Evolutionary conservation across 305 asterid genomes (phyloP).

Genomic region (Fraxinus latifolia): DNA sequence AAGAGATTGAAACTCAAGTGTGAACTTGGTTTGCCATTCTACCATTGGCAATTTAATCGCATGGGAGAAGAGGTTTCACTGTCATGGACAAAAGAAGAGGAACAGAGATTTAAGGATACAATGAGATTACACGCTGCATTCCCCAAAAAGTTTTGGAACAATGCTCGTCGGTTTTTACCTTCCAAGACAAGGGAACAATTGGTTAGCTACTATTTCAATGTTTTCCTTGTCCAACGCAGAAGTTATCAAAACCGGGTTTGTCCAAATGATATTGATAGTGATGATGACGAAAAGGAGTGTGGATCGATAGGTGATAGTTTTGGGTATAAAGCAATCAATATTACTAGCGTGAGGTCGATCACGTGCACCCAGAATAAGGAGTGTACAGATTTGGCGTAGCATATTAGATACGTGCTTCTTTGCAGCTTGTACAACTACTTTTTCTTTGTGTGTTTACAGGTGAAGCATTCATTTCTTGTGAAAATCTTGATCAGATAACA

Average conservation of each 20-base stretch:
- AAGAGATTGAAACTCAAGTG: slow-evolving; percentile 51
- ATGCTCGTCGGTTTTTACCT: slow-evolving; percentile 38
- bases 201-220: slow-evolving; percentile 87
- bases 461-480: neutral
- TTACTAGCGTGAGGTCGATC: slow-evolving; percentile 31
- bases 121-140: slow-evolving; percentile 30
- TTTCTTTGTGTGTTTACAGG: neutral
- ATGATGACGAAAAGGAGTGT: slow-evolving; percentile 70
- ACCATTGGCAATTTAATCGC: slow-evolving; percentile 55
- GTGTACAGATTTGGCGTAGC: slow-evolving; percentile 31
- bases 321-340: slow-evolving; percentile 47
- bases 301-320: slow-evolving; percentile 60
- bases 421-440: neutral
- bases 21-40: slow-evolving; percentile 51
- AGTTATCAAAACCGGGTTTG: slow-evolving; percentile 76
- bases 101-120: slow-evolving; percentile 48
- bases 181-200: slow-evolving; percentile 49
- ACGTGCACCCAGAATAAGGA: slow-evolving; percentile 50
- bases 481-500: neutral
- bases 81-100: slow-evolving; percentile 76
- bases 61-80: slow-evolving; percentile 96
- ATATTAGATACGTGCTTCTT: slow-evolving; percentile 14
- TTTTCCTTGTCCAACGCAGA: slow-evolving; percentile 54
- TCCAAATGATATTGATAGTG: slow-evolving; percentile 73
- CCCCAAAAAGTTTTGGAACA: slow-evolving; percentile 48